Base-by-base conservation (phyloP, 176 grass and related monocot species). In the Cenchrus fungigraminus region DNA sequence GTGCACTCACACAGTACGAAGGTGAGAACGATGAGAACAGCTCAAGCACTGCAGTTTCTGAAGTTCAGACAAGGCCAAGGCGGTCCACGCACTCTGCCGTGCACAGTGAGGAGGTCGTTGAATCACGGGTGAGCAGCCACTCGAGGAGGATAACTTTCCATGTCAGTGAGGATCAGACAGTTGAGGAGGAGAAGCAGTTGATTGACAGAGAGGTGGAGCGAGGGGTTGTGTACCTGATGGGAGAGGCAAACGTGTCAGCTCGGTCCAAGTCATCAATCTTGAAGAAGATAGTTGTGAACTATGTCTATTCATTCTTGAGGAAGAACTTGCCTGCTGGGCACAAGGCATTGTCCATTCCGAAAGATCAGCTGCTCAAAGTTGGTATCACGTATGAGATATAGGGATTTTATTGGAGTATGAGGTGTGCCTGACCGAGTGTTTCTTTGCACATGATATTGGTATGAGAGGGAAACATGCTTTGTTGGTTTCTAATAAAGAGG, bases 341-440 rank as follows among this genome's bases (percentile, higher is more conserved):
- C 37, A 84, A 71, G 69, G 73, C 57, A 0, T 59, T 97, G 12
- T 31, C 77, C 22, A 93, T 97, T 14, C 91, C 94, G 0, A 85
- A 75, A 19, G 84, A 89, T 1, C 86, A 97, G 59, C 74, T 97
- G 37, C 89, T 97, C 62, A 97, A 97, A 79, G 84, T 97, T 12
- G 94, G 91, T 7, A 93, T 93, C 65, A 89, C 79, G 9, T 92
- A 92, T 71, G 94, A 95, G 45, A 91, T 96, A 59, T 95, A 84
- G 76, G 15, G 58, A 70, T 14, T 51, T 76, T 32, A 13, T 31
- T 3, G 6, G 57, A 78, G 20, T 43, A 84, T 14, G 4, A 12
- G n/a, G 54, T 56, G 46, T 50, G 29, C 19, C n/a, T 40, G 37
- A 40, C 37, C 37, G 37, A 40, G 37, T 40, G 37, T 40, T 40